These are phyloP conservation scores for Oropetium thomaeum DNA, from an alignment of 176 grass and related monocot species.

Conservation along the genomic window DNA sequence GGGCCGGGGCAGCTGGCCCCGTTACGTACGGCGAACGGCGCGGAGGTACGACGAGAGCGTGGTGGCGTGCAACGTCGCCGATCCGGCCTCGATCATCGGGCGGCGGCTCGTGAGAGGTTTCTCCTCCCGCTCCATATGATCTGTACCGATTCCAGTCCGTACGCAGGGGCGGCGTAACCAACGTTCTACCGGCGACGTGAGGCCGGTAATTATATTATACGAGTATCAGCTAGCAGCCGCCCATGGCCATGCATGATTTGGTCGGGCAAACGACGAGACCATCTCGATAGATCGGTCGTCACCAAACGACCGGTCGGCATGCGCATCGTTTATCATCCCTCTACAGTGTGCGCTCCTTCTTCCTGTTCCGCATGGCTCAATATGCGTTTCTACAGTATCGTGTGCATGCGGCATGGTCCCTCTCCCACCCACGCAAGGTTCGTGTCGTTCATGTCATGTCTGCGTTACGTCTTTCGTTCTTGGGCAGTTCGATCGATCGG, in stretches of 20 bases:
- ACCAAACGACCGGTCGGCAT: not conserved
- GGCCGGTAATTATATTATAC: not conserved
- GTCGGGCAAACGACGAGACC: not conserved
- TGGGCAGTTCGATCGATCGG: not conserved
- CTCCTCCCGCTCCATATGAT: not conserved
- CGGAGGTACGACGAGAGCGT: not conserved
- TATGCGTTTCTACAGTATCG: not conserved
- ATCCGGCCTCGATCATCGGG: too few relatives aligned
- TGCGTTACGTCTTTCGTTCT: not conserved
- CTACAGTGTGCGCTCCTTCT: not conserved
- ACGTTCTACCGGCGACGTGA: conserved; percentile 15
- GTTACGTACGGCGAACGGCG: not conserved
- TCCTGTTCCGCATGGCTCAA: conserved; percentile 7
- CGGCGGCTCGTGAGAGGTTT: not conserved
- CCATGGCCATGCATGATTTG: conserved; percentile 17
- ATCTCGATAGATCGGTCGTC: not conserved
- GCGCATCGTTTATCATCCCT: not conserved
- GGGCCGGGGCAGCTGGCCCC: too few relatives aligned
- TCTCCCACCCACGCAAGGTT: too few relatives aligned
- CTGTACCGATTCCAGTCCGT: not conserved
- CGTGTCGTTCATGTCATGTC: not conserved
- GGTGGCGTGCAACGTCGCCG: not conserved
- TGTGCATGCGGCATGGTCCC: not conserved
- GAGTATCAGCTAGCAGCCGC: not conserved
- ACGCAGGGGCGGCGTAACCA: not conserved